Evolutionary conservation across 805 yeast species (phyloP), one percentile per base, ranked within the genome.

Genomic region (Yarrowia osloensis): DNA sequence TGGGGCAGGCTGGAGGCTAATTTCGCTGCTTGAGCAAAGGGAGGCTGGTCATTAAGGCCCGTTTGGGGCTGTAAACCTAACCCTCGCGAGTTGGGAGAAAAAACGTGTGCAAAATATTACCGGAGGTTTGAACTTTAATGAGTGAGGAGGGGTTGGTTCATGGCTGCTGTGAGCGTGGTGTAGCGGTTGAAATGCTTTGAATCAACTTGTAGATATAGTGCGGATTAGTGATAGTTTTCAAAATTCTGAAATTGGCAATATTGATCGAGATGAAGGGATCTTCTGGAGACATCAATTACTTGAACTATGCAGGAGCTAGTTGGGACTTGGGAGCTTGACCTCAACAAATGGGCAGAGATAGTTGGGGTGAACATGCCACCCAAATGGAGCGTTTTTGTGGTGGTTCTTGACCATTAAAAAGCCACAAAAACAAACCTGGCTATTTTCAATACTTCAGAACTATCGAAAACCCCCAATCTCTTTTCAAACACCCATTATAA

Each of bases 11-110:
- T 28, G 49, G 35, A 24, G 26, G 31, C 40, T 37, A 52, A 35
- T 24, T 37, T 35, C 37, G 44, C 44, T 17, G 42, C n/a, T 13
- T 9, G 28, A 26, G 24, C 17, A 26, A 57, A 40, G 21, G 63
- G 28, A 21, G 63, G 63, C 63, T 57, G 63, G 63, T 57, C 63
- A 57, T 57, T 57, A 39, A 57, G 24, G 9, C 63, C 19, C 9
- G 17, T 12, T 40, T 21, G 39, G 49, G 63, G 4, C 1, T 19
- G 0, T 1, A n/a, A 26, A 24, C 63, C 63, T 57, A 57, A 40
- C 63, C 63, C 63, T 57, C 62, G 62, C 24, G 62, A 11, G 21
- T 33, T 13, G 28, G 40, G 39, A n/a, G 55, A 13, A 29, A 50
- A 50, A 35, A 28, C 8, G 9, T 9, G 31, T 46, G 50, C 12